Base-by-base conservation (phyloP, 345 rosid genomes). In the Heritiera littoralis region DNA sequence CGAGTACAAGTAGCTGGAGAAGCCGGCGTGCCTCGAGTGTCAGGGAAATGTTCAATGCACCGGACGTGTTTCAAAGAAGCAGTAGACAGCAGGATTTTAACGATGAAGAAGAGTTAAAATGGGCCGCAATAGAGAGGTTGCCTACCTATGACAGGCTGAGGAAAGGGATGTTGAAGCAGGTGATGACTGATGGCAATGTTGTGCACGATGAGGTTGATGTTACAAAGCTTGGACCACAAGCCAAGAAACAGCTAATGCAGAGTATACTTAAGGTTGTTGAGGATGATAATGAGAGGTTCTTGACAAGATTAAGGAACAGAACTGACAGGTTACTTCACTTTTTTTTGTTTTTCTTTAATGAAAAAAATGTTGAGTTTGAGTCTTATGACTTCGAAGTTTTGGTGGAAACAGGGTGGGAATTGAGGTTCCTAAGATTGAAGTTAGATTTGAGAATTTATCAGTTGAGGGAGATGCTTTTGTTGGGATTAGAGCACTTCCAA, bases 121-220 rank as follows among this genome's bases (percentile, higher is more conserved):
- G 91, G 93, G 91, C 90, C 14, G 89, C 93, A 18, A 84, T 90
- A 1, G 93, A 90, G 84, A 84, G 89, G 69, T 81, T 88, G 72
- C 91, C 93, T 9, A 90, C 91, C 0, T 84, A 86, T 69, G 84
- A 85, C 75, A 63, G 93, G 55, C 43, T 90, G 72, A 90, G 77
- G 76, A 90, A 70, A 72, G 84, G 87, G 13, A 76, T 87, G 65
- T 46, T 86, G 66, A 82, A 54, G 78, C 87, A 83, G 30, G 86
- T 82, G 41, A 43, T 72, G 58, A 87, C 80, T 7, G 72, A 82
- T 58, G 90, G 87, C 52, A 80, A 49, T 11, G 76, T 87, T 58
- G 80, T 70, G n/a, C 79, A 76, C 18, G 84, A 70, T 55, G 89
- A 89, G 80, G 82, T 86, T 45, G 89, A 88, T 81, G 88, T 88